Evolutionary conservation across 2,329 filamentous ascomycete species (phyloP).

Genomic region (Penicillium brevicompactum): DNA sequence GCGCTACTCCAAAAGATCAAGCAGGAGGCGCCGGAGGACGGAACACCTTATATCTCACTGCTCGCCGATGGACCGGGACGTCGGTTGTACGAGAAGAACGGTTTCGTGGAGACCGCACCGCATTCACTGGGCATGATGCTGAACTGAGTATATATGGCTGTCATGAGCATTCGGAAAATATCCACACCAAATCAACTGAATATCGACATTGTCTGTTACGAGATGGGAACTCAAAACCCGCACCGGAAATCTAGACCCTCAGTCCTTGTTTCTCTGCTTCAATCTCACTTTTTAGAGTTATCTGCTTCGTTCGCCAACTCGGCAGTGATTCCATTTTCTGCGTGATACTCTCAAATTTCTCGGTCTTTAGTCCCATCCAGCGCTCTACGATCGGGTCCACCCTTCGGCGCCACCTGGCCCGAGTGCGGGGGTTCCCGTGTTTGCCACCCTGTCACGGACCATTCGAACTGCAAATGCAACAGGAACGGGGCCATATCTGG

Average conservation of each 20-base stretch:
- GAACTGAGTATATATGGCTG: not conserved
- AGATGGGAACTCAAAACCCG: too few species aligned
- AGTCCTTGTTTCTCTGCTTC: not conserved
- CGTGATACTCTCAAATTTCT: not conserved
- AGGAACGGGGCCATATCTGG: not conserved
- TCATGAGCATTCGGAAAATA: not conserved
- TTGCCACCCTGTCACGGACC: not conserved
- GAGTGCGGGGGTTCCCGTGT: not conserved
- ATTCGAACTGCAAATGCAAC: not conserved
- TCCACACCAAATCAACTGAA: too few species aligned
- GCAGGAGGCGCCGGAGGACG: constrained; percentile 37
- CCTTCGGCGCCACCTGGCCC: not conserved
- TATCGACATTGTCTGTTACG: too few species aligned
- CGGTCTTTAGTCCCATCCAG: too few species aligned
- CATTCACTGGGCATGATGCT: constrained; percentile 44
- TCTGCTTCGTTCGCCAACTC: not conserved
- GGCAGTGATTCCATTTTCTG: not conserved
- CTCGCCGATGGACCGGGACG: constrained; percentile 51
- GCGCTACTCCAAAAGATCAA: constrained; percentile 46
- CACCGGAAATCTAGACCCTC: too few species aligned
- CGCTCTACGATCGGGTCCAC: not conserved
- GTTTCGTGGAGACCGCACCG: constrained; percentile 47
- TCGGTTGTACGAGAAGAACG: constrained; percentile 50
- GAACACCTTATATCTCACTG: constrained; percentile 46
- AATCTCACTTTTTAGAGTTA: too few species aligned